Evolutionary conservation across 176 grass and related monocot genomes (phyloP).

Genomic region (Oryza rufipogon): DNA sequence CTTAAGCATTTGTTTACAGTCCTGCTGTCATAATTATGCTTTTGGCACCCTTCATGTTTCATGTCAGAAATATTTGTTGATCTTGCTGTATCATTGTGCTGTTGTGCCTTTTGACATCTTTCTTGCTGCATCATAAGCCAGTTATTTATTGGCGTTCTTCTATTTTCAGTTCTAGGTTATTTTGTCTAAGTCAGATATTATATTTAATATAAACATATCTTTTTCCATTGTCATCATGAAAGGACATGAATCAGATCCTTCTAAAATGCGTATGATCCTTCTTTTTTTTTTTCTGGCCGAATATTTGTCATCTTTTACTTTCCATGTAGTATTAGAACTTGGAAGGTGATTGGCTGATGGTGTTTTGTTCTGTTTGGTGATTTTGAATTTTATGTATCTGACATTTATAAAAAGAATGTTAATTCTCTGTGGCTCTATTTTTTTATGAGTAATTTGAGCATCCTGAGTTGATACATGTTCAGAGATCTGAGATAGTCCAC

Average conservation of each 20-base stretch:
- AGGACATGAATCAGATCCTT: not conserved
- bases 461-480: slow-evolving; percentile 1
- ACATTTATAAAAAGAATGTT: not conserved
- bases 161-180: not conserved
- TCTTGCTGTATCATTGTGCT: not conserved
- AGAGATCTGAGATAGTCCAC: not conserved
- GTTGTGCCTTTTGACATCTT: not conserved
- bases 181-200: not conserved
- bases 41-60: not conserved
- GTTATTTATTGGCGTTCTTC: not conserved
- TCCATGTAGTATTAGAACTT: not conserved
- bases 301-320: not conserved
- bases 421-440: not conserved
- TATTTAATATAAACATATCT: not conserved
- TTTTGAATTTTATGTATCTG: not conserved
- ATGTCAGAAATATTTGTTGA: not conserved
- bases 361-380: not conserved
- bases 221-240: not conserved
- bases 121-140: not conserved
- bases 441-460: not conserved
- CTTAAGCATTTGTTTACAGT: not conserved
- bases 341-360: not conserved
- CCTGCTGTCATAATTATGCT: not conserved
- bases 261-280: not conserved
- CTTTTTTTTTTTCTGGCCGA: not conserved